Evolutionary conservation across 352 stramenopile species (phyloP).

Genomic region (Pythium rhizo-oryzae): DNA sequence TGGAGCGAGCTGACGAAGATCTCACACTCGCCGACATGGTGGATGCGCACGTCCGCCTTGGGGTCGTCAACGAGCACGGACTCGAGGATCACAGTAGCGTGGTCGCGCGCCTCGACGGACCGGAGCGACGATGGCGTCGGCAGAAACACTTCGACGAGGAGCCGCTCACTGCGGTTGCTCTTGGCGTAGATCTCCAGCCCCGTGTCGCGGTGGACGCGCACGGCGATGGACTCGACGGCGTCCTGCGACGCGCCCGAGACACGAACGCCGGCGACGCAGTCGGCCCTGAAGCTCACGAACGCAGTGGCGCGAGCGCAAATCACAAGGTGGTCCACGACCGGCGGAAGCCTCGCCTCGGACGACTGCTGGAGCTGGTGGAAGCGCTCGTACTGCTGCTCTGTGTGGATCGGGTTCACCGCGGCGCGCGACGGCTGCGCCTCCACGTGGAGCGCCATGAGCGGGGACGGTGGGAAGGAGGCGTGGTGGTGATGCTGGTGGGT

Average conservation of each 20-base stretch:
- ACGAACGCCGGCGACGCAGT: slow-evolving; percentile 1
- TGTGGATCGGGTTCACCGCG: neutral
- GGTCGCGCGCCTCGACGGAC: slow-evolving; percentile 6
- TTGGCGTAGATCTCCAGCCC: slow-evolving; percentile 11
- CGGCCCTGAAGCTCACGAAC: slow-evolving; percentile 6
- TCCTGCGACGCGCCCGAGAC: neutral
- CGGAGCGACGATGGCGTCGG: slow-evolving; percentile 3
- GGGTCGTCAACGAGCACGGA: slow-evolving; percentile 4
- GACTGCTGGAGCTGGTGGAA: slow-evolving; percentile 8
- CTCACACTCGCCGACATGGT: slow-evolving; percentile 14
- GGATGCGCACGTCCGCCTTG: slow-evolving; percentile 13
- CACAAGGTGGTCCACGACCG: slow-evolving; percentile 17
- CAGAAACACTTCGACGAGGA: slow-evolving; percentile 21
- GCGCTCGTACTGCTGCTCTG: neutral
- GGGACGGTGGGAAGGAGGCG: neutral
- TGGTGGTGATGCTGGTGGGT: neutral
- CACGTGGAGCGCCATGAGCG: slow-evolving; percentile 15
- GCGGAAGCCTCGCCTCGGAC: neutral
- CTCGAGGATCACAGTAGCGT: slow-evolving; percentile 15
- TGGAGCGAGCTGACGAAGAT: slow-evolving; percentile 11
- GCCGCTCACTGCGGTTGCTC: neutral
- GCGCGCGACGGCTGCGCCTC: neutral
- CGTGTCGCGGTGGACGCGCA: slow-evolving; percentile 20
- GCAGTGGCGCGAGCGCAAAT: neutral
- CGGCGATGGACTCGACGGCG: slow-evolving; percentile 6